Evolutionary conservation across 441 rosid species (phyloP), one percentile per base, ranked within the genome.

Genomic region (Pelargonium myrrhifolium): DNA sequence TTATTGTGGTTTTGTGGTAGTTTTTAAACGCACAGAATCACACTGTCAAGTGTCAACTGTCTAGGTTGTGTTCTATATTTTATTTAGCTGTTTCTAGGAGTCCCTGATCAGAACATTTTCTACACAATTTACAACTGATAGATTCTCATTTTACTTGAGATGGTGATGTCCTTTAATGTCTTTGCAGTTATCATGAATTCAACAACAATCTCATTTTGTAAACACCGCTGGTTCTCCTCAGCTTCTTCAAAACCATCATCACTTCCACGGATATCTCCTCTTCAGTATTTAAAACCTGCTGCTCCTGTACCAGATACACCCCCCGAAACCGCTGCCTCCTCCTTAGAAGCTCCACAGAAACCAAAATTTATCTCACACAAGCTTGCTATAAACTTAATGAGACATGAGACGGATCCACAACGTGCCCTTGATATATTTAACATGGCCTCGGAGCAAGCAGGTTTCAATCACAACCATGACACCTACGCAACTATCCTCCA

Each of bases 381-480:
- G 9, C 73, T 76, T 39, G 89, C 96, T 49, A 47, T 90, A 73
- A 75, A 61, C 65, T 76, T 86, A 81, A 89, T 93, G 77, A 83
- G 85, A 71, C 78, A 61, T 5, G 95, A 90, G 84, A 80, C 74
- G 74, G 92, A 90, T 72, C 90, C 87, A 4, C 91, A 87, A 37
- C 76, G 66, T 60, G 93, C 96, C 11, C 77, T 88, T 42, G 83
- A 87, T 62, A 53, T 86, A 65, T 93, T 93, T 80, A 89, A 93
- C 79, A 77, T 24, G 77, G 89, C 75, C 6, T 82, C 85, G 0
- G 76, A 75, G 71, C 97, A 93, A 65, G 85, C 83, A 70, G 93
- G 92, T 42, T 89, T 93, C 70, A 82, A 69, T 80, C 96, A 89
- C 73, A 93, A 90, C 77, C 87, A 82, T 67, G 88, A 88, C 39